Percentiles rank a stretch among this genome's conserved stretches.
Conservation (phyloP, 768 basidiomycete species). For the Krasilnikovozyma curviuscula region DNA sequence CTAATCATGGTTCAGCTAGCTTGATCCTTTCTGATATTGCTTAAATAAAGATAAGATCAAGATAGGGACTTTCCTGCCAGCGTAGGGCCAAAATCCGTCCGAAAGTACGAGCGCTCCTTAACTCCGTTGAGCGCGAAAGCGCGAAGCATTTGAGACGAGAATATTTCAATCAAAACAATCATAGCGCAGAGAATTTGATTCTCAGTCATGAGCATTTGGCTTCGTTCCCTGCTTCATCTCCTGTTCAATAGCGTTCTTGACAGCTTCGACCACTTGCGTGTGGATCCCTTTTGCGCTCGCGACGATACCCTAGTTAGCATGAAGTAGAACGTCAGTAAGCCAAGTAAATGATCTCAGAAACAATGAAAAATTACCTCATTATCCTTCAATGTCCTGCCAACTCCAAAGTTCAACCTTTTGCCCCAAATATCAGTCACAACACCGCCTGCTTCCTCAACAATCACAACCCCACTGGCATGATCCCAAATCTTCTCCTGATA, state of each 20-base stretch:
- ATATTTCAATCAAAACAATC: too few relatives aligned
- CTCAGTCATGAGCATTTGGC: background rate
- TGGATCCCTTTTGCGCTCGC: constrained; percentile 4
- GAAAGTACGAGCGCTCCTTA: background rate
- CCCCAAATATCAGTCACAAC: constrained; percentile 71
- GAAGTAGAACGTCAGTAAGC: background rate
- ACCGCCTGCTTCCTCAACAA: constrained; percentile 79
- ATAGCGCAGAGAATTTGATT: too few relatives aligned
- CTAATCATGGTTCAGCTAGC: too few relatives aligned
- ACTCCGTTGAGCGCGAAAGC: constrained; percentile 12
- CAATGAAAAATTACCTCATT: constrained; percentile 38
- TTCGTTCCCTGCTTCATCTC: background rate
- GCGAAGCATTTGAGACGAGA: background rate
- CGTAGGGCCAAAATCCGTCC: too few relatives aligned
- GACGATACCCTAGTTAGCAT: constrained; percentile 5
- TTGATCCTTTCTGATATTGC: too few relatives aligned
- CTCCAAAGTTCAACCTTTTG: constrained; percentile 56
- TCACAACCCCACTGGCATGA: constrained; percentile 66
- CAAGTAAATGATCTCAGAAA: background rate
- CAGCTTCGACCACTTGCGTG: background rate
- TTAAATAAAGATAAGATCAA: background rate
- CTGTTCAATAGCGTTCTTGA: constrained; percentile 4
- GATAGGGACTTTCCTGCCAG: background rate
- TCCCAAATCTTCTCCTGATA: constrained; percentile 99
- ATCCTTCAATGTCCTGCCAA: constrained; percentile 63